Evolutionary conservation across 1,284 basidiomycete genomes (phyloP), one percentile per base, ranked within the genome.

Genomic region (Microbotryum lychnidis-dioicae): DNA sequence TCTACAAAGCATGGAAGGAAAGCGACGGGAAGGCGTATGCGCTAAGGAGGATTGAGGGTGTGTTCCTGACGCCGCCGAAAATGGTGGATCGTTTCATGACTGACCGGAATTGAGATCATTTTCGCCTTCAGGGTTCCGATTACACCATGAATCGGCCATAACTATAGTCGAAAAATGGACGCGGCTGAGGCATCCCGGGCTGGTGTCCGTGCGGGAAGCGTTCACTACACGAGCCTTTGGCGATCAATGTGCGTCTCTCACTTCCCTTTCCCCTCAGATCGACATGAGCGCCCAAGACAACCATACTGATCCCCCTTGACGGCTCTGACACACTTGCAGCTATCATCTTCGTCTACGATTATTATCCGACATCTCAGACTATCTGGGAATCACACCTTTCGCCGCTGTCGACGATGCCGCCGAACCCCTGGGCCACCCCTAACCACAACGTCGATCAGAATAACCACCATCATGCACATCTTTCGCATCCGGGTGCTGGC

Each of bases 211-310:
- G 9, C 83, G 84, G 52, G 96, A 98, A 75, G 96, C 94, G 0
- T 98, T 98, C 77, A 97, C 96, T 0, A 96, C 93, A 0, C 83
- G 87, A 49, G 85, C 89, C 0, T 99, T 98, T 76, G 85, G 86
- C 63, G 96, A 97, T 74, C 87, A 85, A 70, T 97, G 91, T 93
- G 71, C 63, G 85, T 80, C 18, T 54, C 54, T 14, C 31, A 45
- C 21, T 48, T 9, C 55, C 55, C 21, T 42, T 31, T 14, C 10
- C 55, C 42, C 37, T 3, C 27, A 12, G 37, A 18, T 12, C 12
- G 37, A 42, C 16, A 42, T 42, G 6, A 18, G 8, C 49, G 12
- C 21, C 48, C 23, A 57, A 56, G 45, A 46, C 49, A 6, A 49
- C 27, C 42, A 23, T 54, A 46, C 21, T 64, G 50, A 51, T 63